phyloP scores from a whole-genome alignment of 805 yeast species.

The Hanseniaspora guilliermondii region DNA sequence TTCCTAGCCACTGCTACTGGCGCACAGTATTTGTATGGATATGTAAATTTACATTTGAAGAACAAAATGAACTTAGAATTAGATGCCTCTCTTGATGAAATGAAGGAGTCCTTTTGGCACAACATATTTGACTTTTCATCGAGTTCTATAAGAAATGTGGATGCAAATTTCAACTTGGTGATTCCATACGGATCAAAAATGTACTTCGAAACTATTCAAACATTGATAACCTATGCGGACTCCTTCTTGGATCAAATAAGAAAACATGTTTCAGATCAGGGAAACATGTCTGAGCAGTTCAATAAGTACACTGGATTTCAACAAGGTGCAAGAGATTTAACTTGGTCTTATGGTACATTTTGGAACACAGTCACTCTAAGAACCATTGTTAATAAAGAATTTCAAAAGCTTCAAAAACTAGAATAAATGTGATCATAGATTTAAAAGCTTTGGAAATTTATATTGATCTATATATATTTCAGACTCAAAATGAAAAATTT shows the following conservation, averaged over 20 bases:
- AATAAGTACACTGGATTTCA: constrained; percentile 67
- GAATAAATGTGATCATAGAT: not conserved
- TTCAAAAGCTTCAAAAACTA: not conserved
- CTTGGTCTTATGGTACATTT: constrained; percentile 82
- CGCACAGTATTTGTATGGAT: constrained; percentile 4
- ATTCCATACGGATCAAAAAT: constrained; percentile 28
- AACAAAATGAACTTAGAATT: constrained; percentile 1
- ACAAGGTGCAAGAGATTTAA: constrained; percentile 77
- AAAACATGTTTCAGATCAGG: constrained; percentile 21
- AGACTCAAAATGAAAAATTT: too few species aligned
- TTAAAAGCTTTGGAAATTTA: too few species aligned
- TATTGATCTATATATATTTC: too few species aligned
- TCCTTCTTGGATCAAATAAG: constrained; percentile 25
- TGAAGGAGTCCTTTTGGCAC: not conserved
- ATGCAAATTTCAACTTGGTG: not conserved
- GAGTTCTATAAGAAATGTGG: not conserved
- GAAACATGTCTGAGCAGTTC: constrained; percentile 84
- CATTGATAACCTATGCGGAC: constrained; percentile 48
- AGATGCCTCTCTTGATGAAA: not conserved
- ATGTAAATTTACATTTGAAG: constrained; percentile 2
- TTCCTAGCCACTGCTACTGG: constrained; percentile 52
- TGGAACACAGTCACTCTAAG: constrained; percentile 62
- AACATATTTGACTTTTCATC: not conserved
- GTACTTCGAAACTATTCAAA: constrained; percentile 35
- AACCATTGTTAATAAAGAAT: constrained; percentile 19